Percentiles rank a stretch among this genome's conserved stretches.
Conservation (phyloP, 345 rosid genomes). For the Cardamine occulta region DNA sequence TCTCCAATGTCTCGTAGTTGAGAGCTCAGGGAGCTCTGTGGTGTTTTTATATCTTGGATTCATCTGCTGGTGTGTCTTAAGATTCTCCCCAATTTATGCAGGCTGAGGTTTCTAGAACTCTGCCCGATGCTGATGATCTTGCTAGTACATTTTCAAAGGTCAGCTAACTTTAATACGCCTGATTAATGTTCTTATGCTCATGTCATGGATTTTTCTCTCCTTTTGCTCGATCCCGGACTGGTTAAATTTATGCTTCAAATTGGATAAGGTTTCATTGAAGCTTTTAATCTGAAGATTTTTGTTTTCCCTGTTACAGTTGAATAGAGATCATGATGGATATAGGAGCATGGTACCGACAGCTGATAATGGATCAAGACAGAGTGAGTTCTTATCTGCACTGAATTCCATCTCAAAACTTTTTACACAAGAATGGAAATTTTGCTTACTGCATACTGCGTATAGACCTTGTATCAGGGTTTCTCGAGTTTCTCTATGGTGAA, state of each 20-base stretch:
- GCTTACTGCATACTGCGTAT: neutral
- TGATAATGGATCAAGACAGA: conserved; percentile 72
- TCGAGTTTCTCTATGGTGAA: neutral
- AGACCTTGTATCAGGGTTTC: conserved; percentile 4
- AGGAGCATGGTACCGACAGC: conserved; percentile 52
- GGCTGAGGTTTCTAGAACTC: conserved; percentile 60
- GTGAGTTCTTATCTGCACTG: conserved; percentile 54
- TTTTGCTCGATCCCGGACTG: neutral
- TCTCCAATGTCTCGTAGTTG: conserved; percentile 1
- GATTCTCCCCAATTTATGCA: conserved; percentile 46
- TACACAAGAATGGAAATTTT: neutral
- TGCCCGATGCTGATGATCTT: conserved; percentile 76
- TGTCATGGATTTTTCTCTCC: neutral
- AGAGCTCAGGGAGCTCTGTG: conserved; percentile 8
- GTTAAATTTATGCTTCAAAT: neutral
- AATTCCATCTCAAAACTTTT: conserved; percentile 7
- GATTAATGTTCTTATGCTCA: neutral
- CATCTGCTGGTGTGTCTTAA: neutral
- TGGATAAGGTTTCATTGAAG: conserved; percentile 9
- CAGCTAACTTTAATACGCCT: conserved; percentile 32
- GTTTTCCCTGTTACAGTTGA: conserved; percentile 54
- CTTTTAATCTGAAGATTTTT: neutral
- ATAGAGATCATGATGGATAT: conserved; percentile 66
- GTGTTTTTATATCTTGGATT: neutral
- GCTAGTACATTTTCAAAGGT: conserved; percentile 83